Conservation (phyloP, 257 asterid genomes). For the Hygrophila difformis region DNA sequence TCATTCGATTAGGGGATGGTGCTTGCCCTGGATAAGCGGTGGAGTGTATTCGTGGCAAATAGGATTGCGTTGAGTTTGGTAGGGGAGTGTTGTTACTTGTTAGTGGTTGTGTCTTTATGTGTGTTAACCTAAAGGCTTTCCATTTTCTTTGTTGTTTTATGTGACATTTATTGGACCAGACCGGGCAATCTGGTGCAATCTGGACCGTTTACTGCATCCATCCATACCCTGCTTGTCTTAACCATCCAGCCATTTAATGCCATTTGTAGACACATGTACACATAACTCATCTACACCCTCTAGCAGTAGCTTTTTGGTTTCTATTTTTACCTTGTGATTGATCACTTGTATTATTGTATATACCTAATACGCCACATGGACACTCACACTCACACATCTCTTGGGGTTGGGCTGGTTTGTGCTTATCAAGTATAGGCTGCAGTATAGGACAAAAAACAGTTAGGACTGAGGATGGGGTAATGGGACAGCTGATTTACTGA, state of each 20-base stretch:
- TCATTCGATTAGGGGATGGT: conserved; percentile 13
- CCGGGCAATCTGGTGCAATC: conserved; percentile 22
- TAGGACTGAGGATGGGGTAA: conserved; percentile 8
- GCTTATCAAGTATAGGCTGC: no score
- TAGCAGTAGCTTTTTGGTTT: conserved; percentile 3
- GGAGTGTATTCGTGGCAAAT: conserved; percentile 66
- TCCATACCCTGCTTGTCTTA: conserved; percentile 26
- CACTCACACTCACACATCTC: neutral
- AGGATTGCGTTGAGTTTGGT: conserved; percentile 47
- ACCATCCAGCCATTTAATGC: conserved; percentile 19
- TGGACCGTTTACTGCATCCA: conserved; percentile 9
- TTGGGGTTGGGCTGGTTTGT: neutral
- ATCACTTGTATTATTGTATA: no score
- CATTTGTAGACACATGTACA: conserved; percentile 27
- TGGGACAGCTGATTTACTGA: conserved; percentile 8
- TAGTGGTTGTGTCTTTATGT: conserved; percentile 37
- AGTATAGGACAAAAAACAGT: conserved; percentile 16
- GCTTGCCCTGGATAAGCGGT: conserved; percentile 29
- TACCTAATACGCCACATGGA: neutral
- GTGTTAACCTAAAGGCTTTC: conserved; percentile 5
- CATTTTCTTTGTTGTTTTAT: neutral
- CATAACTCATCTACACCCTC: conserved; percentile 38
- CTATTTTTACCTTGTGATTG: neutral
- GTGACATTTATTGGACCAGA: neutral
- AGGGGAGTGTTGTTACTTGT: conserved; percentile 36